Percentiles rank a stretch among this genome's conserved stretches.
phyloP scores from a whole-genome alignment of 805 yeast genomes.

The Spathaspora boniae region DNA sequence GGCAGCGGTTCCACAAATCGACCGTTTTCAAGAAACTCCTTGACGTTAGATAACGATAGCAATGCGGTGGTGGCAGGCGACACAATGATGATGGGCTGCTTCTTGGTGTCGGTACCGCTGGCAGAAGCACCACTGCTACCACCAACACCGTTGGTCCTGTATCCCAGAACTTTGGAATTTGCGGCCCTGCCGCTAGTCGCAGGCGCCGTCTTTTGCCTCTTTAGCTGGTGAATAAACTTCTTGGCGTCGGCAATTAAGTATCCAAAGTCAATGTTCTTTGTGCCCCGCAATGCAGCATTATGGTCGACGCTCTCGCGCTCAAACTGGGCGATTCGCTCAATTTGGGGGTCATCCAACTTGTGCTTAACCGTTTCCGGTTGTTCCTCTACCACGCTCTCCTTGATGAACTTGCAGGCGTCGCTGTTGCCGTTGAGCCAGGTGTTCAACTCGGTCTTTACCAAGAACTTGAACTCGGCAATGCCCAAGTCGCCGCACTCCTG shows the following conservation, averaged over 20 bases:
- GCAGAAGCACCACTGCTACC: background rate
- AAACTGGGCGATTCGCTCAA: slow-evolving; percentile 42
- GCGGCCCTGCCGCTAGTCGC: slow-evolving; percentile 8
- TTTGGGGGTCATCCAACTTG: slow-evolving; percentile 45
- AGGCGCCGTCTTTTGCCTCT: slow-evolving; percentile 21
- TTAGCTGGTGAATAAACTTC: slow-evolving; percentile 51
- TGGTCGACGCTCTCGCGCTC: slow-evolving; percentile 57
- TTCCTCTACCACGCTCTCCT: too few species aligned
- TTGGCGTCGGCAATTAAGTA: slow-evolving; percentile 66
- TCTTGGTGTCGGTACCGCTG: too few species aligned
- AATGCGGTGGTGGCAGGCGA: slow-evolving; percentile 45
- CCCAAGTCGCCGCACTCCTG: slow-evolving; percentile 62
- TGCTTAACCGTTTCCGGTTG: slow-evolving; percentile 22
- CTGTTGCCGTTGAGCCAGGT: slow-evolving; percentile 76
- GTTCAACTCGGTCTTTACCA: slow-evolving; percentile 80
- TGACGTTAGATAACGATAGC: slow-evolving; percentile 37
- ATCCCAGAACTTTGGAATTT: too few species aligned
- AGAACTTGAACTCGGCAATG: slow-evolving; percentile 70
- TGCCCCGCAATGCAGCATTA: slow-evolving; percentile 61
- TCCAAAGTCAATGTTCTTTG: slow-evolving; percentile 64
- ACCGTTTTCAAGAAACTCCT: slow-evolving; percentile 63
- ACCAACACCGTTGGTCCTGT: slow-evolving; percentile 7
- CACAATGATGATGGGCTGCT: slow-evolving; percentile 42
- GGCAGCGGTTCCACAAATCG: slow-evolving; percentile 54
- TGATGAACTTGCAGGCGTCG: slow-evolving; percentile 49